A percentile compares a stretch with the other conserved stretches of the same genome.
These are phyloP conservation scores for Boletus subparvulus DNA, from an alignment of 768 basidiomycete genomes.

Conservation along the genomic window DNA sequence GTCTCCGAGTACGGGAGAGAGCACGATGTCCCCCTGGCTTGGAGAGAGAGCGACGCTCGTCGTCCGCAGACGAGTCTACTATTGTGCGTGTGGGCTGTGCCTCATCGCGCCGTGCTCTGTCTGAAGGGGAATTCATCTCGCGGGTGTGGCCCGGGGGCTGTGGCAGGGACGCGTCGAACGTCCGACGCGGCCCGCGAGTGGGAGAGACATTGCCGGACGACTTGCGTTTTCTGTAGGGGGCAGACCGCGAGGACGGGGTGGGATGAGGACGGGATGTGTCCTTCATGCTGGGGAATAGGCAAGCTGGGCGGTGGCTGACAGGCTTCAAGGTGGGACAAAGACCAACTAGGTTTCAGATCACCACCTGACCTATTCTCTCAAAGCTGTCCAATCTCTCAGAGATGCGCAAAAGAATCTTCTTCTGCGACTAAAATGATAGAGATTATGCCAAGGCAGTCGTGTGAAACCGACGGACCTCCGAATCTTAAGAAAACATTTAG, in stretches of 20 bases:
- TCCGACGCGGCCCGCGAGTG: constrained; percentile 10
- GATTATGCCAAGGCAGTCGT: background rate
- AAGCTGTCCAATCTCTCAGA: constrained; percentile 6
- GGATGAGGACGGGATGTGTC: constrained; percentile 21
- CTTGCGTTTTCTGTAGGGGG: constrained; percentile 22
- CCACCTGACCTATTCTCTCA: background rate
- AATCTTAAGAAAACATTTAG: no score
- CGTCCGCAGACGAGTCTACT: background rate
- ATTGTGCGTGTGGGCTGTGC: constrained; percentile 1
- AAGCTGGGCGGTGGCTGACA: constrained; percentile 18
- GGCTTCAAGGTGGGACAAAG: constrained; percentile 5
- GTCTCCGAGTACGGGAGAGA: constrained; percentile 1
- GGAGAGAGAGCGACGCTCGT: background rate
- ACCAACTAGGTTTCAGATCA: constrained; percentile 4
- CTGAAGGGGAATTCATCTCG: constrained; percentile 1
- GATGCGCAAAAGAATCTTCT: background rate
- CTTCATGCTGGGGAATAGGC: constrained; percentile 22
- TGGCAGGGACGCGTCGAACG: constrained; percentile 10
- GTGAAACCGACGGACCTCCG: no score
- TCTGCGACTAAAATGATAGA: background rate
- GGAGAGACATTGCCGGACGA: constrained; percentile 5
- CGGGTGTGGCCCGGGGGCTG: background rate
- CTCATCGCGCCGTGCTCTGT: constrained; percentile 9
- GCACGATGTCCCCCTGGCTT: constrained; percentile 8
- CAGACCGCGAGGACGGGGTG: constrained; percentile 2